Conservation (phyloP, 2,329 filamentous ascomycete genomes). For the Fusarium anguioides region DNA sequence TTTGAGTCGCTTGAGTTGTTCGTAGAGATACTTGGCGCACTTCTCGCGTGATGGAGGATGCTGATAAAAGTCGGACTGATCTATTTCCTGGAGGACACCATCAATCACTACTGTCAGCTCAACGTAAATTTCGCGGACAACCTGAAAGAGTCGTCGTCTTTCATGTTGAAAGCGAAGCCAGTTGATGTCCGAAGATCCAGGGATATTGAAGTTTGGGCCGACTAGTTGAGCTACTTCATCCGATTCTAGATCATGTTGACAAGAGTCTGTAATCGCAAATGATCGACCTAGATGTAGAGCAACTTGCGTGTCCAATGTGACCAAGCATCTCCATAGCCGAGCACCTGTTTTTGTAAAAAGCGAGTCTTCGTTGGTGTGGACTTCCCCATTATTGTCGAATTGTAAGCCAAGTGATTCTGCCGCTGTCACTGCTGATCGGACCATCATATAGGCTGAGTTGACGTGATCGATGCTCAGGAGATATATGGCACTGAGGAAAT, state of each 20-base stretch:
- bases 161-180: constrained; percentile 41
- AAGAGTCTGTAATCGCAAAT: constrained; percentile 12
- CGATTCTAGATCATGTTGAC: constrained; percentile 3
- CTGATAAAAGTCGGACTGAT: constrained; percentile 38
- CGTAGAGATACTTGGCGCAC: constrained; percentile 43
- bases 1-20: constrained; percentile 48
- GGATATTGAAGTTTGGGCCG: constrained; percentile 35
- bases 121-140: constrained; percentile 32
- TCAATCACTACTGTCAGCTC: constrained; percentile 33
- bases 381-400: background rate
- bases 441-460: constrained; percentile 35
- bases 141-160: constrained; percentile 25
- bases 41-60: constrained; percentile 41
- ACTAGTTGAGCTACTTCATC: constrained; percentile 19
- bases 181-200: constrained; percentile 18
- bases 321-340: constrained; percentile 38
- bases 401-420: constrained; percentile 39
- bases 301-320: constrained; percentile 33
- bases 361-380: background rate
- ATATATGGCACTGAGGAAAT: constrained; percentile 58
- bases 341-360: background rate
- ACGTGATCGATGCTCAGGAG: constrained; percentile 43
- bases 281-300: constrained; percentile 36
- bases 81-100: constrained; percentile 21
- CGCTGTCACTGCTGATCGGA: constrained; percentile 27